Evolutionary conservation across 116 monocot species (phyloP), one percentile per base, ranked within the genome.

Genomic region (Trichopus zeylanicus): DNA sequence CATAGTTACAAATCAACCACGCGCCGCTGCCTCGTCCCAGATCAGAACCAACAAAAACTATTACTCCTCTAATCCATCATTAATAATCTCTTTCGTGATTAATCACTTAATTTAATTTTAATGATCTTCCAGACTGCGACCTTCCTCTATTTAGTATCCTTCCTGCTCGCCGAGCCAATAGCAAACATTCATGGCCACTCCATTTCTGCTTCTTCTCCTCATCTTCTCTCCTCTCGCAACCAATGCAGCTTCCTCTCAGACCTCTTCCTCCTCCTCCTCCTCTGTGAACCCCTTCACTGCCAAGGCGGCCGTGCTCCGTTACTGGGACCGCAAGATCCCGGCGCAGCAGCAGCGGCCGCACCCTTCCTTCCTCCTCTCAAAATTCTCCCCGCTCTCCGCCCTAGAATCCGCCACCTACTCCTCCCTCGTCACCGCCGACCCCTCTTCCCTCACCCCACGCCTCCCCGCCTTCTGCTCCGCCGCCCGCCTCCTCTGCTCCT

Each of bases 301-400:
- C 32, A 66, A 62, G 60, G 73, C 67, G 7, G 38, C 61, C 12
- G 47, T 56, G 13, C 29, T 75, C 48, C 75, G 70, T 4, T 70
- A 75, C 75, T 75, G 75, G 75, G 31, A 59, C 55, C 48, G 52
- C 33, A 75, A 70, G 55, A 65, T 70, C 53, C 46, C 46, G 2
- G 46, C 58, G 58, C n/a, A n/a, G n/a, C 37, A 51, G 49, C 22
- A 31, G 31, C 12, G 20, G 6, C 70, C 69, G 29, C 69, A 64
- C 15, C 75, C 75, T 8, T 11, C 23, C 22, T 75, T 75, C 60
- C 60, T 75, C 33, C 38, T 69, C 37, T 68, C 68, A 62, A 75
- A 75, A 53, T 57, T 63, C 53, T 75, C 75, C 11, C 69, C 69
- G 2, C 70, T 75, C 54, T 65, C 70, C 53, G 52, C 65, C 31